These are phyloP conservation scores for Setaria viridis DNA, from an alignment of 202 grass and related monocot genomes.

Conservation along the genomic window DNA sequence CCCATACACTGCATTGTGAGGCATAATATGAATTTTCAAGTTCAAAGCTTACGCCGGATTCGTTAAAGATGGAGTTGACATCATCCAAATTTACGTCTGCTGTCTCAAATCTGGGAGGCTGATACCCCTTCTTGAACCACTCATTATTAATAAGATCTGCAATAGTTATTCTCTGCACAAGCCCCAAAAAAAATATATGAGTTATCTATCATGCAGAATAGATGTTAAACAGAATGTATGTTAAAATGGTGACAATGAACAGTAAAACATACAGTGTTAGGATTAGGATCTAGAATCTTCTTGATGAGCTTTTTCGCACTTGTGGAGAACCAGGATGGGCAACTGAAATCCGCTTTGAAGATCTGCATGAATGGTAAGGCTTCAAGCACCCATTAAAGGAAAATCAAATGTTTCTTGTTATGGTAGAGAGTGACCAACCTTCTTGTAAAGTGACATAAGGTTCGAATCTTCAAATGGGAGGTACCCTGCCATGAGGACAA, in stretches of 20 bases:
- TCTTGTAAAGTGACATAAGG: constrained; percentile 91
- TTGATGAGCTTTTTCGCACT: constrained; percentile 95
- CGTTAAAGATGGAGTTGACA: constrained; percentile 81
- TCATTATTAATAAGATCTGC: constrained; percentile 80
- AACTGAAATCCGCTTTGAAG: constrained; percentile 89
- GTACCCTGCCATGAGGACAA: constrained; percentile 95
- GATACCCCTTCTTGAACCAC: constrained; percentile 98
- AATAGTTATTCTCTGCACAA: constrained; percentile 88
- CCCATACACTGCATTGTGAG: not conserved
- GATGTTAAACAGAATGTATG: constrained; percentile 5
- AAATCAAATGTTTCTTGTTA: not conserved
- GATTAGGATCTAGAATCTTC: constrained; percentile 91
- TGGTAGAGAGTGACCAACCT: constrained; percentile 53
- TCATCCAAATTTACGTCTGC: constrained; percentile 81
- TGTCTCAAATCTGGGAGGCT: constrained; percentile 77
- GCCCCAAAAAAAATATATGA: not conserved
- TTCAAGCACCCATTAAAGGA: constrained; percentile 30
- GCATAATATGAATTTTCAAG: constrained; percentile 11
- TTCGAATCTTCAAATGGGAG: constrained; percentile 96
- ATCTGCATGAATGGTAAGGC: constrained; percentile 61
- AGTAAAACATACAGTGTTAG: constrained; percentile 67
- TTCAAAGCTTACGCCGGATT: constrained; percentile 59
- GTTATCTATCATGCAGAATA: constrained; percentile 5
- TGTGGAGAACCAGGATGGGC: constrained; percentile 95
- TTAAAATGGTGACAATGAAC: constrained; percentile 3